Evolutionary conservation across 768 basidiomycete species (phyloP), one percentile per base, ranked within the genome.

Genomic region (Aureoboletus auriporus): DNA sequence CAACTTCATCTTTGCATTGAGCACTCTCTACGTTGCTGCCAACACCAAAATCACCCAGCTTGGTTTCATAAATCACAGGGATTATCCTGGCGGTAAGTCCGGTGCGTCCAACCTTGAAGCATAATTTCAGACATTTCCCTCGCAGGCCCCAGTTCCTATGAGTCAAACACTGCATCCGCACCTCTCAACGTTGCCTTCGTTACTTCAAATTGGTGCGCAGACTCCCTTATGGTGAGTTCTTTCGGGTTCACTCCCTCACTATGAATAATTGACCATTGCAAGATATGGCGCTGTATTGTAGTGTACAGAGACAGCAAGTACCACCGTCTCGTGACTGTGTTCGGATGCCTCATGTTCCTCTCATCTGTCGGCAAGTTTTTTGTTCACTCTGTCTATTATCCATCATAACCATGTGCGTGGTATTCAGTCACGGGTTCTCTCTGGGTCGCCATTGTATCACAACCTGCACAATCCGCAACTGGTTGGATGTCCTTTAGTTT

Each of bases 211-310:
- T 67, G 65, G 65, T 63, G 53, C 12, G 64, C 65, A 27, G 60
- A 67, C 31, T 45, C 53, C 8, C 43, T 67, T 5, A 67, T 67
- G 67, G 67, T 67, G 31, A 52, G 56, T 33, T 13, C 1, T 44
- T 9, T 31, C 28, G 23, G 2, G 4, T 30, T 17, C 14, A 9
- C 31, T 20, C 23, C 28, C 29, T 23, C 14, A 28, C 20, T 5
- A 40, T 8, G 14, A 8, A 33, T 16, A 23, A 30, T 37, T 33
- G 9, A 61, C 41, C 9, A 12, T 29, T 27, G 0, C 33, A 45
- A 67, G 65, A 54, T 67, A 49, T 67, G 65, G 65, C 62, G 65
- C 9, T 68, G 64, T 39, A 49, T 63, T 11, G 61, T 67, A 37
- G 64, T 67, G 23, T 67, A 67, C 48, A 58, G 48, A 55, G 61